Evolutionary conservation across 2,329 filamentous ascomycete genomes (phyloP), one percentile per base, ranked within the genome.

Genomic region (Sporothrix phasma): DNA sequence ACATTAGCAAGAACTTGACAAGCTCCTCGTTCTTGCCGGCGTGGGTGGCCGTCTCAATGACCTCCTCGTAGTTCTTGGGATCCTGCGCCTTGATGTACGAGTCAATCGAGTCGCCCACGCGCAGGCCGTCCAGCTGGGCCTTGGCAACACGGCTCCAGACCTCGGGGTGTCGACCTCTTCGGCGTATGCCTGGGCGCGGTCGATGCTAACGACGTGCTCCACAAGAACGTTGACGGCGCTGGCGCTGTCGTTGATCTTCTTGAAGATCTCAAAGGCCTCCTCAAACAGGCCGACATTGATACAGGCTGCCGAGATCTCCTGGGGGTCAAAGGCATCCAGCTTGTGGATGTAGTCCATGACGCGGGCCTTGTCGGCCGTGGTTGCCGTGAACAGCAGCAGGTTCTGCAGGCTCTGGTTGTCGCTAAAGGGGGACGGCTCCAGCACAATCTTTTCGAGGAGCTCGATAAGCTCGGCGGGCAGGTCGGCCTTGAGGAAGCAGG

Each of bases 111-210:
- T 99, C 94, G 61, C 87, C 86, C 34, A 99, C 88, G 66, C 94
- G 91, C 43, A 99, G 87, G 70, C 94, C 94, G 74, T 99, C 94
- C 64, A 99, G 84, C 78, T 99, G 94, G 64, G 94, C 93, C 81
- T 99, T 99, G 68, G 91, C 94, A 69, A 99, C 93, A 79, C 90
- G 92, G 80, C 92, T 97, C 94, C 94, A 99, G 29, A 99, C 94
- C 72, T 97, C 92, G 2, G 94, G 89, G 92, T 79, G 71, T 99
- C 94, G 65, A 99, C 90, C 68, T 92, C 89, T 72, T 99, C 94
- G 19, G 94, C 95, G 73, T 94, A 99, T 47, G 92, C 90, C 73
- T 96, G 92, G 4, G 94, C 94, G 67, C 94, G 89, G 74, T 99
- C 95, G 71, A 99, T 97, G 81, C 92, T 97, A 72, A 99, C 93